Evolutionary conservation across 148 eudicot genomes (phyloP).

Genomic region (Rhododendron griersonianum): DNA sequence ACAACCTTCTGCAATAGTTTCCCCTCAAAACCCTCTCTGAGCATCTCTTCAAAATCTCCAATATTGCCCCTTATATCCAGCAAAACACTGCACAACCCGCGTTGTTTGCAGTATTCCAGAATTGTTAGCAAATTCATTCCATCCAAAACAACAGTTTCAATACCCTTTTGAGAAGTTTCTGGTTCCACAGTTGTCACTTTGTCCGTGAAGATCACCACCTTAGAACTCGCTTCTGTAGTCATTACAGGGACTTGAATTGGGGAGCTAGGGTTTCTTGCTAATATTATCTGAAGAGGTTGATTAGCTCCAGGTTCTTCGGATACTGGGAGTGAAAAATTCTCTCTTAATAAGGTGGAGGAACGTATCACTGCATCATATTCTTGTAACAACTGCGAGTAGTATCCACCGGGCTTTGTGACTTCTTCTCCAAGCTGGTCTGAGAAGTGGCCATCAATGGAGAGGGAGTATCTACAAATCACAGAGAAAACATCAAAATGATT

Average conservation of each 20-base stretch:
- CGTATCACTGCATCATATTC: slow-evolving; percentile 76
- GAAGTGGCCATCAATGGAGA: slow-evolving; percentile 54
- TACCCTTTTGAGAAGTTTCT: slow-evolving; percentile 38
- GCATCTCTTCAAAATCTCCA: slow-evolving; percentile 53
- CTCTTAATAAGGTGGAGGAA: slow-evolving; percentile 28
- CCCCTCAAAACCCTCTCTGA: slow-evolving; percentile 48
- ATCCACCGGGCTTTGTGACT: slow-evolving; percentile 55
- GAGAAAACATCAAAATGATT: background rate
- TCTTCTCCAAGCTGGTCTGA: slow-evolving; percentile 53
- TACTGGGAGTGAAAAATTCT: slow-evolving; percentile 31
- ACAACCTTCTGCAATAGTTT: slow-evolving; percentile 68
- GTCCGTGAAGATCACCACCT: slow-evolving; percentile 52
- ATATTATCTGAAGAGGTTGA: slow-evolving; percentile 66
- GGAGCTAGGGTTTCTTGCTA: slow-evolving; percentile 42
- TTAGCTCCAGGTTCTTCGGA: slow-evolving; percentile 77
- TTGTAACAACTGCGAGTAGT: slow-evolving; percentile 76
- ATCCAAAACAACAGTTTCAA: slow-evolving; percentile 56
- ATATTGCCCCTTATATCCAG: slow-evolving; percentile 59
- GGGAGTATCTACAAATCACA: slow-evolving; percentile 60
- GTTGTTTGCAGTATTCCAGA: slow-evolving; percentile 60
- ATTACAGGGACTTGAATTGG: slow-evolving; percentile 32
- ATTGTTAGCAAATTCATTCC: slow-evolving; percentile 43
- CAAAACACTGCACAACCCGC: slow-evolving; percentile 69
- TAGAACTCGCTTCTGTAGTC: slow-evolving; percentile 29
- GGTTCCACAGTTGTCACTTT: slow-evolving; percentile 32